A percentile compares a stretch with the other conserved stretches of the same genome.
These are phyloP conservation scores for Chlamydomonas eustigma DNA, from an alignment of 139 green algal genomes.

Conservation along the genomic window DNA sequence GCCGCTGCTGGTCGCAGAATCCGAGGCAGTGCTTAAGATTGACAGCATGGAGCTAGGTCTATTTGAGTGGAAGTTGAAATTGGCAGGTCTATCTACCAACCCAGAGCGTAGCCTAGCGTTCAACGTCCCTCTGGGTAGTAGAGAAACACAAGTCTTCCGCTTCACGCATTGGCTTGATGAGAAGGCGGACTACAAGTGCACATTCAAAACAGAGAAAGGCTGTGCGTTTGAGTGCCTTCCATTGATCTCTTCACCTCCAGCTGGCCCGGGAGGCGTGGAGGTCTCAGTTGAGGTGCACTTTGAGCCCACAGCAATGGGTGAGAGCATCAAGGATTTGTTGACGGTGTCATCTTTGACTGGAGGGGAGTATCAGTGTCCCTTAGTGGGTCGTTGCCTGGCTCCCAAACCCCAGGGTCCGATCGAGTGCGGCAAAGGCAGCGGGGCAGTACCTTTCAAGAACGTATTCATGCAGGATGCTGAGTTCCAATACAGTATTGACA, in stretches of 20 bases:
- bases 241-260: slow-evolving; percentile 12
- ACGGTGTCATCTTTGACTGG: slow-evolving; percentile 41
- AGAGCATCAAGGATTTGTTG: slow-evolving; percentile 59
- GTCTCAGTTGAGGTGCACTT: slow-evolving; percentile 64
- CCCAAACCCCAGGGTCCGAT: slow-evolving; percentile 73
- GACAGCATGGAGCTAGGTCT: slow-evolving; percentile 60
- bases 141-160: slow-evolving; percentile 57
- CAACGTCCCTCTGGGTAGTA: slow-evolving; percentile 60
- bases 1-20: slow-evolving; percentile 58
- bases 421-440: slow-evolving; percentile 49
- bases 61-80: slow-evolving; percentile 61
- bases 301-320: slow-evolving; percentile 62
- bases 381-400: slow-evolving; percentile 61
- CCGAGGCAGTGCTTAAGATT: slow-evolving; percentile 46
- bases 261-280: slow-evolving; percentile 37
- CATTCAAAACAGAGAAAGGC: slow-evolving; percentile 38
- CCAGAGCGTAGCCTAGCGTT: slow-evolving; percentile 58
- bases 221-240: slow-evolving; percentile 7
- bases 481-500: slow-evolving; percentile 69
- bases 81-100: slow-evolving; percentile 50
- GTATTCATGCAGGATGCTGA: slow-evolving; percentile 61
- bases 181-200: slow-evolving; percentile 67
- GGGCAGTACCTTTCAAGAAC: slow-evolving; percentile 66
- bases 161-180: slow-evolving; percentile 71
- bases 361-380: slow-evolving; percentile 62